These are phyloP conservation scores for Sanghuangporus baumii DNA, from an alignment of 1,284 basidiomycete species.

Conservation along the genomic window DNA sequence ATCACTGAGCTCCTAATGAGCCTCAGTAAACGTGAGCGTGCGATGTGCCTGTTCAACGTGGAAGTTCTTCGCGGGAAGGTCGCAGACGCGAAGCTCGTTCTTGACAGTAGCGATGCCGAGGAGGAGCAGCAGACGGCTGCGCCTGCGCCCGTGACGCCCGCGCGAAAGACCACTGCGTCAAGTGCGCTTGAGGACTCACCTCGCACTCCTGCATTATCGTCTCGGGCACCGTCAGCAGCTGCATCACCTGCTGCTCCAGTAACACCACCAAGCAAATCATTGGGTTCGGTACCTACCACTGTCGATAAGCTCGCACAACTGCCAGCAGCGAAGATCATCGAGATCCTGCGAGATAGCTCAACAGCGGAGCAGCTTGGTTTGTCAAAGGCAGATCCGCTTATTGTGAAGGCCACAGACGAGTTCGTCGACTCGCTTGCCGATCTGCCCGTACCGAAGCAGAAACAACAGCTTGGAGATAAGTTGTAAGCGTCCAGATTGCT, in stretches of 20 bases:
- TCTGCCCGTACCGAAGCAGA: slow-evolving; percentile 62
- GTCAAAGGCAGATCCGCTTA: slow-evolving; percentile 63
- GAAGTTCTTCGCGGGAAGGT: slow-evolving; percentile 77
- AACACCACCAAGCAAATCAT: slow-evolving; percentile 26
- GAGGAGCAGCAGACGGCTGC: slow-evolving; percentile 30
- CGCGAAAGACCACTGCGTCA: slow-evolving; percentile 46
- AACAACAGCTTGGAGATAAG: slow-evolving; percentile 79
- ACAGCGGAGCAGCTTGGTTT: slow-evolving; percentile 57
- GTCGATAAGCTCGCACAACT: slow-evolving; percentile 26
- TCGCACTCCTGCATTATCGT: slow-evolving; percentile 66
- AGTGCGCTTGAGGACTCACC: slow-evolving; percentile 43
- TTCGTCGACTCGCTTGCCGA: slow-evolving; percentile 70
- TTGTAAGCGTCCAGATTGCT: slow-evolving; percentile 41
- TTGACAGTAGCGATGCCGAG: slow-evolving; percentile 64
- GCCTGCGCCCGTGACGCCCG: slow-evolving; percentile 39
- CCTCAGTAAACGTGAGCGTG: slow-evolving; percentile 82
- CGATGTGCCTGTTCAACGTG: slow-evolving; percentile 83
- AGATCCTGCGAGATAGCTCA: slow-evolving; percentile 41
- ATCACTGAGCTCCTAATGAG: slow-evolving; percentile 78
- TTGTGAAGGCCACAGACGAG: slow-evolving; percentile 66
- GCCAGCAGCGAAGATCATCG: slow-evolving; percentile 62
- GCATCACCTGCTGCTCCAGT: slow-evolving; percentile 57
- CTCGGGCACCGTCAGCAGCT: slow-evolving; percentile 61
- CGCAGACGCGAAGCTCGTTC: slow-evolving; percentile 74
- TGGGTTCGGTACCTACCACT: slow-evolving; percentile 16